Evolutionary conservation across 805 yeast genomes (phyloP).

Genomic region (Metschnikowia aberdeeniae): DNA sequence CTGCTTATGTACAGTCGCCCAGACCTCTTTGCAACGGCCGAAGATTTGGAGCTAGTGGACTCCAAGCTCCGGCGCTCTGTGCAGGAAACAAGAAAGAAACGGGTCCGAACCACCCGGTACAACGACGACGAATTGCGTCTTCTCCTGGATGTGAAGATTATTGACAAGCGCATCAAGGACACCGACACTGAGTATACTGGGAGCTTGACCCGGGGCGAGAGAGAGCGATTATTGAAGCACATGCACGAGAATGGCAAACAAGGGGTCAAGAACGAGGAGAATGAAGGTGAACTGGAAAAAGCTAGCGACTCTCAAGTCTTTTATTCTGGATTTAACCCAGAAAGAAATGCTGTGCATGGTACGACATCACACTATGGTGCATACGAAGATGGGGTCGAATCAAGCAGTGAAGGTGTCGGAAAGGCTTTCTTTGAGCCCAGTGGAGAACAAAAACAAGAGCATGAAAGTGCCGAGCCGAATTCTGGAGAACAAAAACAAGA

Average conservation of each 20-base stretch:
- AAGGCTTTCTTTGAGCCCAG: too few species aligned
- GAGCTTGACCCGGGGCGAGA: not conserved
- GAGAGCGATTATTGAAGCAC: not conserved
- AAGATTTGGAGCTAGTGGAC: slow-evolving; percentile 30
- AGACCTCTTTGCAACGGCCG: slow-evolving; percentile 14
- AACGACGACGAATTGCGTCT: slow-evolving; percentile 1
- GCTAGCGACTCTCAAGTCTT: too few species aligned
- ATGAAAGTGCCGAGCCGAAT: too few species aligned
- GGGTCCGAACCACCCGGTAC: not conserved
- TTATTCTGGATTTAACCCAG: too few species aligned
- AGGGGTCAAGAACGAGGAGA: not conserved
- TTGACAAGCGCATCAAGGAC: not conserved
- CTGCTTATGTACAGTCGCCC: slow-evolving; percentile 42
- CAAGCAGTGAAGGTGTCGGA: not conserved
- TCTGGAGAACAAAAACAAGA: too few species aligned
- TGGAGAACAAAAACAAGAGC: too few species aligned
- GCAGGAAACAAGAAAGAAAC: not conserved
- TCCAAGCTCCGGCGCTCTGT: slow-evolving; percentile 35
- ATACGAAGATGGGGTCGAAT: not conserved
- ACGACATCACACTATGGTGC: too few species aligned
- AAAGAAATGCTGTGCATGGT: too few species aligned
- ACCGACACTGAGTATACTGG: not conserved
- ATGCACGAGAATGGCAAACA: not conserved
- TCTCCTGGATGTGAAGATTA: not conserved
- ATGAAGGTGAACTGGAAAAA: too few species aligned